Evolutionary conservation across 352 stramenopile species (phyloP).

Genomic region (Thalassiosira delicatula): DNA sequence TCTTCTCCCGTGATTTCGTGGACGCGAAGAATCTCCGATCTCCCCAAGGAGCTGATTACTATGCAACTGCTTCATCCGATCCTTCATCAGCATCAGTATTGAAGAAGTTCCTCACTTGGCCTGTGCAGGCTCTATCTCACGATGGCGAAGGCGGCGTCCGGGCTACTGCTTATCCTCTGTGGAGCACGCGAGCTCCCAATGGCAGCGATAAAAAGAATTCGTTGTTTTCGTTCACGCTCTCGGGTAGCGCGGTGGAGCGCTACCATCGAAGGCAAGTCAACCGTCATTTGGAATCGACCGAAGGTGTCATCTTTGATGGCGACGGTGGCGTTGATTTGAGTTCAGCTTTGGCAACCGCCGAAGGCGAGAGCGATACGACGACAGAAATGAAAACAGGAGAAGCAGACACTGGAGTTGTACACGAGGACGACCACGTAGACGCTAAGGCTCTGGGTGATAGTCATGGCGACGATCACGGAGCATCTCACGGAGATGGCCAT

Average conservation of each 20-base stretch:
- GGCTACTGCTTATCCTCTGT: neutral
- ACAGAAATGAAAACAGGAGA: too few relatives aligned
- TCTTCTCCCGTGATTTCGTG: too few relatives aligned
- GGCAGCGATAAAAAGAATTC: neutral
- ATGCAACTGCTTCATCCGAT: neutral
- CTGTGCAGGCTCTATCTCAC: neutral
- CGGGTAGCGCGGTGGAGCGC: neutral
- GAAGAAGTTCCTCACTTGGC: neutral
- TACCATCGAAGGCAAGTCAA: too few relatives aligned
- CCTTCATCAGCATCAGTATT: neutral
- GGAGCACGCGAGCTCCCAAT: neutral
- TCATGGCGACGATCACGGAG: too few relatives aligned
- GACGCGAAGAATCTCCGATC: neutral
- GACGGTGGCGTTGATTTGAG: too few relatives aligned
- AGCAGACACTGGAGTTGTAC: neutral
- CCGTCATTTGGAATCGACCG: too few relatives aligned
- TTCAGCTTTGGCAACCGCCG: neutral
- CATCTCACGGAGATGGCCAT: too few relatives aligned
- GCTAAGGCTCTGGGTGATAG: too few relatives aligned
- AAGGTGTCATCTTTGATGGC: too few relatives aligned
- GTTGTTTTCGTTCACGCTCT: constrained; percentile 19
- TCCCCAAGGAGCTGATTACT: neutral
- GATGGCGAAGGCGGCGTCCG: neutral
- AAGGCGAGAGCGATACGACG: neutral
- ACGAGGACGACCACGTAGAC: neutral